These are phyloP conservation scores for Malassezia psittaci DNA, from an alignment of 1,284 basidiomycete species.

Conservation along the genomic window DNA sequence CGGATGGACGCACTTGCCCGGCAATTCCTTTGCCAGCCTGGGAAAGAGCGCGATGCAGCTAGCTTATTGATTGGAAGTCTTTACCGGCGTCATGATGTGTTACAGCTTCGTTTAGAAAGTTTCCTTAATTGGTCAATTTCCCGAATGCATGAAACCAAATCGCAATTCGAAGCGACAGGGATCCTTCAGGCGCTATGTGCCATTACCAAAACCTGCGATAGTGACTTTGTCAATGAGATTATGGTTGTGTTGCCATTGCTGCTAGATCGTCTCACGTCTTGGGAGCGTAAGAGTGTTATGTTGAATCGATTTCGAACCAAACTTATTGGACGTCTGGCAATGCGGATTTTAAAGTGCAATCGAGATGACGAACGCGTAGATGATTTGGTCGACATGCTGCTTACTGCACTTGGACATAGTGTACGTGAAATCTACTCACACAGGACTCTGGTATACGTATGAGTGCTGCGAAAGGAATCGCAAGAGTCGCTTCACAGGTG, in stretches of 20 bases:
- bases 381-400: slow-evolving; percentile 51
- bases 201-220: slow-evolving; percentile 56
- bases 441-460: slow-evolving; percentile 92
- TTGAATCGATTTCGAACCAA: slow-evolving; percentile 38
- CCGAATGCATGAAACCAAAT: slow-evolving; percentile 8
- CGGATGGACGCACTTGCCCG: slow-evolving; percentile 58
- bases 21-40: slow-evolving; percentile 58
- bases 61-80: slow-evolving; percentile 62
- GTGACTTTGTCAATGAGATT: slow-evolving; percentile 19
- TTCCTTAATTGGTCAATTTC: slow-evolving; percentile 8
- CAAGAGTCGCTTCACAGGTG: slow-evolving; percentile 70
- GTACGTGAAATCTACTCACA: slow-evolving; percentile 50
- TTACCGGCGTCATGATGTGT: slow-evolving; percentile 59
- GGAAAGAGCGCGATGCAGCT: slow-evolving; percentile 71
- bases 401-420: slow-evolving; percentile 69
- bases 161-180: slow-evolving; percentile 53
- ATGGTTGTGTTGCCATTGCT: slow-evolving; percentile 28
- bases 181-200: slow-evolving; percentile 64
- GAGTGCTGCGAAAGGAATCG: slow-evolving; percentile 84
- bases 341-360: slow-evolving; percentile 25
- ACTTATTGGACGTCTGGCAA: slow-evolving; percentile 32
- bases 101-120: slow-evolving; percentile 12
- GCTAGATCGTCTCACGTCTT: slow-evolving; percentile 6
- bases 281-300: slow-evolving; percentile 21
- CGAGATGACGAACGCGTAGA: slow-evolving; percentile 9